phyloP scores from a whole-genome alignment of 352 stramenopile genomes.

The Phytophthora macrochlamydospora region DNA sequence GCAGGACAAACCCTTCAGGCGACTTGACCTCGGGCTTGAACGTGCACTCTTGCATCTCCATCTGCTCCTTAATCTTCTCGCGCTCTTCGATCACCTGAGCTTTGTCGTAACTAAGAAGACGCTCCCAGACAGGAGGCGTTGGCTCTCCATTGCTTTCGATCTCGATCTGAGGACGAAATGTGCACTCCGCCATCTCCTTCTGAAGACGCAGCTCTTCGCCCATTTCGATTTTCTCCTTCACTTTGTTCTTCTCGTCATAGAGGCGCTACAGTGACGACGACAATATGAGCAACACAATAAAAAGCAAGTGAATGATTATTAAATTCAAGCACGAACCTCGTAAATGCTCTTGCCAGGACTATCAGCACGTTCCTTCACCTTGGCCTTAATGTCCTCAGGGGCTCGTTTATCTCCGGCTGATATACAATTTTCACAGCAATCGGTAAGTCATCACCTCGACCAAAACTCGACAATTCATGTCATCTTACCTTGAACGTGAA shows the following conservation, averaged over 20 bases:
- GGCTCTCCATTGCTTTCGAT: constrained; percentile 40
- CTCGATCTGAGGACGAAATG: constrained; percentile 77
- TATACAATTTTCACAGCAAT: constrained; percentile 8
- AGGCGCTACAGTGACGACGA: constrained; percentile 51
- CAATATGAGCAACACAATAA: constrained; percentile 22
- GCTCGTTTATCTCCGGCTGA: constrained; percentile 63
- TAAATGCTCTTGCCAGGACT: constrained; percentile 79
- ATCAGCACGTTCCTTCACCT: constrained; percentile 55
- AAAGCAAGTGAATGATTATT: constrained; percentile 18
- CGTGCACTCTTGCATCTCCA: constrained; percentile 79
- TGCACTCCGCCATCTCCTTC: constrained; percentile 83
- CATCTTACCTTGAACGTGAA: constrained; percentile 78
- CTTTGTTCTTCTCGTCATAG: constrained; percentile 79
- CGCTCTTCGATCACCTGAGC: constrained; percentile 80
- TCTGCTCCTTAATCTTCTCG: constrained; percentile 69
- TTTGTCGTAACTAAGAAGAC: constrained; percentile 79
- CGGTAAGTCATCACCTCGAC: constrained; percentile 12
- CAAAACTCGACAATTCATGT: background rate
- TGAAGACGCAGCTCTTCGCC: constrained; percentile 70
- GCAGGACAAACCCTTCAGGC: constrained; percentile 46
- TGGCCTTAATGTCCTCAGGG: constrained; percentile 65
- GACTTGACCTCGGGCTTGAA: constrained; percentile 84
- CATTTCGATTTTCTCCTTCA: constrained; percentile 81
- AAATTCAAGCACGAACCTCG: constrained; percentile 52
- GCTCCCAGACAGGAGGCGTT: constrained; percentile 70